Percentiles rank a stretch among this genome's conserved stretches.
These are phyloP conservation scores for Flaveria trinervia DNA, from an alignment of 129 eudicot genomes.

Conservation along the genomic window DNA sequence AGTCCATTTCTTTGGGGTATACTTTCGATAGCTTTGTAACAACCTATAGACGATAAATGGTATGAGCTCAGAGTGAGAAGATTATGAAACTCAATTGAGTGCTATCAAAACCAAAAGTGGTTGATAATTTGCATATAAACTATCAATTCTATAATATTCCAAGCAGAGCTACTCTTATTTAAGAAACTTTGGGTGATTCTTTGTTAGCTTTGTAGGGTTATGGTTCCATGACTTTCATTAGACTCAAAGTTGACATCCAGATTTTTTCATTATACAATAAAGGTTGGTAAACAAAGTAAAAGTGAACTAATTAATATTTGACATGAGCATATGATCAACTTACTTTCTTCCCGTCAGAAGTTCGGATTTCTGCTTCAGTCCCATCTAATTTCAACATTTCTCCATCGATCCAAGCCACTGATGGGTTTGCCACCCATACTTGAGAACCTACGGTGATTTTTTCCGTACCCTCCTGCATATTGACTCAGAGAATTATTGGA, in stretches of 20 bases:
- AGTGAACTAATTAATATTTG: neutral
- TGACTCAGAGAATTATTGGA: neutral
- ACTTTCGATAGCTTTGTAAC: slow-evolving; percentile 49
- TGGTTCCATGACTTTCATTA: neutral
- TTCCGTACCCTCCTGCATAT: slow-evolving; percentile 62
- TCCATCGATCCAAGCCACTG: slow-evolving; percentile 87
- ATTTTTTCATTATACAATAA: neutral
- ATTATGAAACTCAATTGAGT: neutral
- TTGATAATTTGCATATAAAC: neutral
- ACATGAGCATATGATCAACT: slow-evolving; percentile 16
- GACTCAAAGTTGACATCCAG: slow-evolving; percentile 12
- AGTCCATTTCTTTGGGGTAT: slow-evolving; percentile 78
- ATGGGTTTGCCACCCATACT: slow-evolving; percentile 88
- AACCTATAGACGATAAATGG: slow-evolving; percentile 43
- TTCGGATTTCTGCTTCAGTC: slow-evolving; percentile 63
- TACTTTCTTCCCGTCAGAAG: slow-evolving; percentile 70
- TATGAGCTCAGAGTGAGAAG: neutral
- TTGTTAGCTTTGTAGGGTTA: neutral
- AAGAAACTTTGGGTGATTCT: neutral
- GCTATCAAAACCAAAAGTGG: neutral
- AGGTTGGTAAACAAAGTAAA: slow-evolving; percentile 12
- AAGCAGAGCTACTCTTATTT: slow-evolving; percentile 2
- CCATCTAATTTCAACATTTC: slow-evolving; percentile 76
- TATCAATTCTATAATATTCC: neutral
- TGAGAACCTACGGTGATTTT: slow-evolving; percentile 80